Conservation (phyloP, 2,329 filamentous ascomycete genomes). For the Thermomyces lanuginosus region DNA sequence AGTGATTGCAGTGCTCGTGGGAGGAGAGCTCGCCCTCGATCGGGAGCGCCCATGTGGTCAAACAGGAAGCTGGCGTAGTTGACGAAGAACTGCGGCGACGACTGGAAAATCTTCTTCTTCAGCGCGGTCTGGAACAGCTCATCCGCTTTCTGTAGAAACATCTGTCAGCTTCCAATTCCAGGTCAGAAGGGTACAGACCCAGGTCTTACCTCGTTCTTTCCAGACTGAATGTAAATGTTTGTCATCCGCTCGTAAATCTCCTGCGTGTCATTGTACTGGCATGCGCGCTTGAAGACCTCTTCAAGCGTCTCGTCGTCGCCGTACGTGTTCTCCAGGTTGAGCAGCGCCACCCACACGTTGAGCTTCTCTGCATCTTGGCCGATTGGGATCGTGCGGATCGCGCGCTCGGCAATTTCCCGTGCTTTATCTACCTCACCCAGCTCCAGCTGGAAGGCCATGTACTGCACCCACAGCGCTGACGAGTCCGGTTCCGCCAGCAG, state of each 20-base stretch:
- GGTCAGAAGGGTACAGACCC: not conserved
- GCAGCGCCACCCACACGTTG: slow-evolving; percentile 84
- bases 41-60: slow-evolving; percentile 50
- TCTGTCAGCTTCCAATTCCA: slow-evolving; percentile 8
- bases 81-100: slow-evolving; percentile 65
- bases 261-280: slow-evolving; percentile 81
- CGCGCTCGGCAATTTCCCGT: slow-evolving; percentile 75
- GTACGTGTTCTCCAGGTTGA: slow-evolving; percentile 88
- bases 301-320: slow-evolving; percentile 69
- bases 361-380: slow-evolving; percentile 83
- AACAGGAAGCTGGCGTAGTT: slow-evolving; percentile 94
- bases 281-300: slow-evolving; percentile 77
- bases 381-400: slow-evolving; percentile 78
- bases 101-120: slow-evolving; percentile 71
- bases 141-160: slow-evolving; percentile 56
- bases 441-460: slow-evolving; percentile 97
- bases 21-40: slow-evolving; percentile 62
- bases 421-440: slow-evolving; percentile 79
- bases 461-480: slow-evolving; percentile 85
- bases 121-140: slow-evolving; percentile 69
- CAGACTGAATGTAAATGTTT: slow-evolving; percentile 87
- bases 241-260: slow-evolving; percentile 79
- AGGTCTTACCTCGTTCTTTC: slow-evolving; percentile 65
- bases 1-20: slow-evolving; percentile 74
- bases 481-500: slow-evolving; percentile 84